Evolutionary conservation across 2,329 filamentous ascomycete species (phyloP), one percentile per base, ranked within the genome.

Genomic region (Colletotrichum zoysiae): DNA sequence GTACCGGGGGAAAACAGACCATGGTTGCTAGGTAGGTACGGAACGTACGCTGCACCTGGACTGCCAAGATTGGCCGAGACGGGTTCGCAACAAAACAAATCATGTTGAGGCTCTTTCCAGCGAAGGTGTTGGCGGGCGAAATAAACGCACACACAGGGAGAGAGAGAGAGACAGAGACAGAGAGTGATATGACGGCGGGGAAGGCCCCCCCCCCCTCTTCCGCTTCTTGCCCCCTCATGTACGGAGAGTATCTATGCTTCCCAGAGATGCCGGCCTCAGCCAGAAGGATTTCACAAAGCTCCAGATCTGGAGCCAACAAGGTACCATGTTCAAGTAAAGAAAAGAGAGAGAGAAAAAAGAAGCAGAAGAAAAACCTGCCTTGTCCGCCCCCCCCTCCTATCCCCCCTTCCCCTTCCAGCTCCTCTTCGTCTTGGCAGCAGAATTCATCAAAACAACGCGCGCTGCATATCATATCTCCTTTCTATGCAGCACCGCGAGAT

Each of bases 401-500:
- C n/a, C 11, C 48, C n/a, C 11, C 4, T 11, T 18, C 23, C 23
- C 26, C 23, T 56, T 59, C 16, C 35, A 44, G n/a, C 60, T n/a
- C 8, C 18, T 9, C 44, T 20, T 46, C 44, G 20, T 46, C 44
- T 46, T 46, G 44, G 44, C 20, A n/a, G 44, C 44, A 46, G 18
- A 38, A 57, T 64, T 64, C 55, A 70, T 55, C 67, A 61, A 65
- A 46, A 58, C 61, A 65, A n/a, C 42, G 59, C 48, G 35, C 20
- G 35, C 20, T 65, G 44, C 61, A 65, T 64, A 42, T 56, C 66
- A 42, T 57, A 64, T 64, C 66, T 68, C 53, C 59, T 48, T 64
- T 68, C 42, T 42, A 57, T 57, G 51, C 33, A 64, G 59, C 59
- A 50, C 53, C 55, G 67, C 67, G 61, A 65, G 46, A 65, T 70